Base-by-base conservation (phyloP, 371 early-diverging fungal genomes). In the Smittium culicis region DNA sequence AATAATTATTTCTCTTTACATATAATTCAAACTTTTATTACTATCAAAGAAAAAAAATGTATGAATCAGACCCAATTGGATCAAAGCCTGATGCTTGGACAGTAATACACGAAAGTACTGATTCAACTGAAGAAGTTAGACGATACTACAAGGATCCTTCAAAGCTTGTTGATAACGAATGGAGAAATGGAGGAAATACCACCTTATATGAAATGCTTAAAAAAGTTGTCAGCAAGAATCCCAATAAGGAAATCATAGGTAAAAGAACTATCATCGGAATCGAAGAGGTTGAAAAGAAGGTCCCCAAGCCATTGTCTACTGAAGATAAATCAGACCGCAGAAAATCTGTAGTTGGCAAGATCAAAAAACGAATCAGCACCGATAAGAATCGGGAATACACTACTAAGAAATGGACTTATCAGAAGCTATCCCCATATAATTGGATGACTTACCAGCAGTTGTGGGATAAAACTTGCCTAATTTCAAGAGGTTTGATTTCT, bases 401-500 rank as follows among this genome's bases (percentile, higher is more conserved):
- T n/a, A n/a, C n/a, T n/a, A 83, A 82, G 72, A 74, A 34, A 30
- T 84, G 83, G 83, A 78, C 74, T 66, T 80, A 73, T 61, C 70
- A 75, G 31, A 74, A 75, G 65, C 79, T 86, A 56, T 66, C 75
- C 20, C 66, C 55, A 20, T 85, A 78, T 73, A 64, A 73, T 66
- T 86, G 84, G 84, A 66, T 79, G 71, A 78, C 82, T 34, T 83
- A 79, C 69, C 61, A 61, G 1, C 78, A 86, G 54, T 76, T 74
- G 61, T 33, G 33, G 32, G 65, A 69, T 54, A 45, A 33, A 34
- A 69, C 75, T 2, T 28, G 35, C 28, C 62, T 69, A 16, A 67
- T 82, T 30, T 81, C 82, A 5, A 64, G 78, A 16, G 87, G 84
- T 2, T 72, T 84, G 32, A 64, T 68, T 32, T 56, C 74, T 29